Conservation (phyloP, 2,329 filamentous ascomycete genomes). For the Domatiomyces globalis region DNA sequence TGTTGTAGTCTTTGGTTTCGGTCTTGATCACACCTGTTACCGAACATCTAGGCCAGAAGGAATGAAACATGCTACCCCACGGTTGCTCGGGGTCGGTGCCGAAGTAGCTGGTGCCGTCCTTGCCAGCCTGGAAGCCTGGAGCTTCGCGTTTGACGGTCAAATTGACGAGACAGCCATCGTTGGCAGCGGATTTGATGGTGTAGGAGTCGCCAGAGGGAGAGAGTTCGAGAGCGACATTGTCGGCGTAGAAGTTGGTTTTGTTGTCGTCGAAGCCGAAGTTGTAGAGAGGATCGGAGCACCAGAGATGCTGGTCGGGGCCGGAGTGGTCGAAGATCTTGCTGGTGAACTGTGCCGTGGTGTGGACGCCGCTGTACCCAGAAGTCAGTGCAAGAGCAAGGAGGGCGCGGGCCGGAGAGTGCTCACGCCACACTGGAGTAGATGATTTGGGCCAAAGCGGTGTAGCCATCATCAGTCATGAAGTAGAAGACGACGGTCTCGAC, state of each 20-base stretch:
- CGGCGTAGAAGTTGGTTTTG: conserved; percentile 69
- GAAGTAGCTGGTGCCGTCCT: conserved; percentile 68
- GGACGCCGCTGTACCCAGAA: conserved; percentile 53
- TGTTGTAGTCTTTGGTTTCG: conserved; percentile 63
- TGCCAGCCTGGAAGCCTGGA: conserved; percentile 73
- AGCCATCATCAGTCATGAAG: conserved; percentile 63
- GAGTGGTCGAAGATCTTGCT: conserved; percentile 76
- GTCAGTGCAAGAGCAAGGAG: not conserved
- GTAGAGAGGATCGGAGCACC: conserved; percentile 65
- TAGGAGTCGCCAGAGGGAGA: conserved; percentile 72
- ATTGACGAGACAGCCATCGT: conserved; percentile 69
- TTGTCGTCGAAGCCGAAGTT: conserved; percentile 76
- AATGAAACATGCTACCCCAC: conserved; percentile 85
- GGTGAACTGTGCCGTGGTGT: conserved; percentile 86
- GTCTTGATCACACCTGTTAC: conserved; percentile 76
- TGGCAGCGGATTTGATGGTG: conserved; percentile 79
- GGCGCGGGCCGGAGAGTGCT: conserved; percentile 22
- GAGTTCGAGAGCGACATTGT: conserved; percentile 71
- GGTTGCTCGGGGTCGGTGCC: conserved; percentile 75
- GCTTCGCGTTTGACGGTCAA: conserved; percentile 61
- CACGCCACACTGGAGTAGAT: conserved; percentile 98
- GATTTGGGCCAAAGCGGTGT: conserved; percentile 68
- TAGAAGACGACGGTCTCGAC: conserved; percentile 97
- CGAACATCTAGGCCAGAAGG: conserved; percentile 81
- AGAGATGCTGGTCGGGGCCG: conserved; percentile 58